Evolutionary conservation across 2,329 filamentous ascomycete genomes (phyloP).

Genomic region (Trichoderma citrinoviride): DNA sequence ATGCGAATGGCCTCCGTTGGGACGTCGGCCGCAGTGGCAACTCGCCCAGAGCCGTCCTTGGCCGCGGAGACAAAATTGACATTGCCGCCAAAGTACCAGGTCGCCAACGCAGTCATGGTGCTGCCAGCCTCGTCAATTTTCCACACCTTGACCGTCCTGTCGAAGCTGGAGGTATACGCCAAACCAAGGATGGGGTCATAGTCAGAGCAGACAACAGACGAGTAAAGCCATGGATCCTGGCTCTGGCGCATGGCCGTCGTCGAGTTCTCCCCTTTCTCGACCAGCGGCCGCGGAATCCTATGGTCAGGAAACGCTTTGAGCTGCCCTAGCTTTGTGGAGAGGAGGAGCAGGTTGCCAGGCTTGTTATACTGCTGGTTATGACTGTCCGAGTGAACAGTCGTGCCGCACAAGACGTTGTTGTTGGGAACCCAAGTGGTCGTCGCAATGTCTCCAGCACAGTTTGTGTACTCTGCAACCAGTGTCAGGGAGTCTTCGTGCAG

Average conservation of each 20-base stretch:
- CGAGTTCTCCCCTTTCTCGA: slow-evolving; percentile 54
- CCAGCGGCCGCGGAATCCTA: slow-evolving; percentile 52
- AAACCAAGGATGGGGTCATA: slow-evolving; percentile 46
- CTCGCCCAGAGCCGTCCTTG: slow-evolving; percentile 45
- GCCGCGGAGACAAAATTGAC: slow-evolving; percentile 63
- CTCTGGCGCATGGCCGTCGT: slow-evolving; percentile 55
- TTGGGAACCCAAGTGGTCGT: slow-evolving; percentile 57
- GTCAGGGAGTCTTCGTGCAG: slow-evolving; percentile 52
- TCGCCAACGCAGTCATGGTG: slow-evolving; percentile 43
- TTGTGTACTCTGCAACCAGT: slow-evolving; percentile 54
- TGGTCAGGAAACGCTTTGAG: slow-evolving; percentile 56
- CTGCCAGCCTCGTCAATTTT: slow-evolving; percentile 38
- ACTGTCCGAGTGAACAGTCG: slow-evolving; percentile 59
- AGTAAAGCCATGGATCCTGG: slow-evolving; percentile 62
- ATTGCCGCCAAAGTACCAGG: slow-evolving; percentile 56
- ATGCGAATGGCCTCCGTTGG: slow-evolving; percentile 54
- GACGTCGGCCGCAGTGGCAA: slow-evolving; percentile 60
- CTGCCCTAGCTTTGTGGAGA: slow-evolving; percentile 44
- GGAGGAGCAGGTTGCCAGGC: slow-evolving; percentile 59
- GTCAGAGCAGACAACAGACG: slow-evolving; percentile 61
- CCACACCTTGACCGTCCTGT: slow-evolving; percentile 61
- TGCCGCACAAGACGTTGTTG: slow-evolving; percentile 58
- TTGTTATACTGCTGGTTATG: slow-evolving; percentile 67
- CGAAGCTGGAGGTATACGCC: slow-evolving; percentile 61
- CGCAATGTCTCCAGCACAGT: slow-evolving; percentile 60